Evolutionary conservation across 768 basidiomycete species (phyloP).

Genomic region (Terana coerulea): DNA sequence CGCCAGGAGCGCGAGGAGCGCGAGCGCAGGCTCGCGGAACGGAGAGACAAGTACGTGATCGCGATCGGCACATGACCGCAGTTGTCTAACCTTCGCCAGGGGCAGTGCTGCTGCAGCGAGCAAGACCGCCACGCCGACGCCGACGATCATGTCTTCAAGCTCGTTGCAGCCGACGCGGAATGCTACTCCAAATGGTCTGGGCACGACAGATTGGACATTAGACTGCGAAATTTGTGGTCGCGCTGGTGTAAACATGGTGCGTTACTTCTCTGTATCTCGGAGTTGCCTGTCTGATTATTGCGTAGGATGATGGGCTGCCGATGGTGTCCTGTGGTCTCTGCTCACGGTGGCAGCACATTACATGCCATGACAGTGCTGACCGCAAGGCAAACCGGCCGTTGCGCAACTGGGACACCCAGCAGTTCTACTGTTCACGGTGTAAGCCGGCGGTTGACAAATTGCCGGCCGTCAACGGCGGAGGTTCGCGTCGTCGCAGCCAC

Average conservation of each 20-base stretch:
- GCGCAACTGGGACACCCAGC: slow-evolving; percentile 83
- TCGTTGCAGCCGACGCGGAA: slow-evolving; percentile 23
- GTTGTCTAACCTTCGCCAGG: slow-evolving; percentile 7
- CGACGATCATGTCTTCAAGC: slow-evolving; percentile 7
- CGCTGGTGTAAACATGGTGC: slow-evolving; percentile 68
- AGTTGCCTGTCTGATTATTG: slow-evolving; percentile 10
- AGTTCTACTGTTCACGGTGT: slow-evolving; percentile 61
- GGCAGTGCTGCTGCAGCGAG: slow-evolving; percentile 11
- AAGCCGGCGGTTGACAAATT: background rate
- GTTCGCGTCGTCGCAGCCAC: background rate
- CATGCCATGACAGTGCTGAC: slow-evolving; percentile 78
- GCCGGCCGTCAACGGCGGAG: background rate
- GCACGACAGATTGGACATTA: slow-evolving; percentile 75
- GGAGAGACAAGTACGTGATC: slow-evolving; percentile 18
- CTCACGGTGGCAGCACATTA: slow-evolving; percentile 86
- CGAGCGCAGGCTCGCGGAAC: slow-evolving; percentile 27
- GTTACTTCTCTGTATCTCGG: slow-evolving; percentile 28
- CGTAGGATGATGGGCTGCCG: slow-evolving; percentile 73
- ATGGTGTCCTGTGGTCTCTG: slow-evolving; percentile 83
- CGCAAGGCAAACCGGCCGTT: slow-evolving; percentile 54
- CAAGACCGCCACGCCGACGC: background rate
- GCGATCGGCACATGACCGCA: slow-evolving; percentile 14
- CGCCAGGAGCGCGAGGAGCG: slow-evolving; percentile 41
- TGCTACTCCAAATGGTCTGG: slow-evolving; percentile 40
- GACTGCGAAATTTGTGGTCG: slow-evolving; percentile 84